Percentiles rank a stretch among this genome's conserved stretches.
Evolutionary conservation across 106 monocot genomes (phyloP).

Genomic region (Dendrobium officinale): DNA sequence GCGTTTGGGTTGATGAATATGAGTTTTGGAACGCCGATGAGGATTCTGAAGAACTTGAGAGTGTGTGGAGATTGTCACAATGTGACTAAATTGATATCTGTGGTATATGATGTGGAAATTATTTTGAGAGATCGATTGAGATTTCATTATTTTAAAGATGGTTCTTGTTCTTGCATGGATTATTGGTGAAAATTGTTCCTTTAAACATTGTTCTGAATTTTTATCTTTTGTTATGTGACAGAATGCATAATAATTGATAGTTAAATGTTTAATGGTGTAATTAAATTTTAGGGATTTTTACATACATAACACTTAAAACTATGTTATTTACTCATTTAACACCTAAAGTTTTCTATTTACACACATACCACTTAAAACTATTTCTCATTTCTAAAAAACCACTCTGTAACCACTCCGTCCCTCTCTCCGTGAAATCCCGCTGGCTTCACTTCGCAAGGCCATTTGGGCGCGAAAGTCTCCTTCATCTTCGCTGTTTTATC

Average conservation of each 20-base stretch:
- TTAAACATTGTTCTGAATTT: not conserved
- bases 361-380: no score
- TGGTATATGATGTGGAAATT: conserved; percentile 47
- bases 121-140: conserved; percentile 63
- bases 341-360: no score
- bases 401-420: no score
- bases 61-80: conserved; percentile 67
- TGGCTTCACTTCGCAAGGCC: no score
- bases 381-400: no score
- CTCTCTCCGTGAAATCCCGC: no score
- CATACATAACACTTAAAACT: no score
- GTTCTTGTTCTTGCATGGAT: conserved; percentile 67
- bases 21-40: conserved; percentile 29
- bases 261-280: not conserved
- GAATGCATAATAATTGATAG: not conserved
- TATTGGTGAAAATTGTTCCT: conserved; percentile 42
- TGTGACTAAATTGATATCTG: conserved; percentile 53
- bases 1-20: conserved; percentile 49
- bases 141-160: conserved; percentile 68
- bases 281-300: no score
- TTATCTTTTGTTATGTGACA: not conserved
- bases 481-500: no score
- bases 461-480: no score
- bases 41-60: conserved; percentile 67
- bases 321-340: no score